Percentiles rank a stretch among this genome's conserved stretches.
These are phyloP conservation scores for Plasmopara halstedii DNA, from an alignment of 352 stramenopile genomes.

Conservation along the genomic window DNA sequence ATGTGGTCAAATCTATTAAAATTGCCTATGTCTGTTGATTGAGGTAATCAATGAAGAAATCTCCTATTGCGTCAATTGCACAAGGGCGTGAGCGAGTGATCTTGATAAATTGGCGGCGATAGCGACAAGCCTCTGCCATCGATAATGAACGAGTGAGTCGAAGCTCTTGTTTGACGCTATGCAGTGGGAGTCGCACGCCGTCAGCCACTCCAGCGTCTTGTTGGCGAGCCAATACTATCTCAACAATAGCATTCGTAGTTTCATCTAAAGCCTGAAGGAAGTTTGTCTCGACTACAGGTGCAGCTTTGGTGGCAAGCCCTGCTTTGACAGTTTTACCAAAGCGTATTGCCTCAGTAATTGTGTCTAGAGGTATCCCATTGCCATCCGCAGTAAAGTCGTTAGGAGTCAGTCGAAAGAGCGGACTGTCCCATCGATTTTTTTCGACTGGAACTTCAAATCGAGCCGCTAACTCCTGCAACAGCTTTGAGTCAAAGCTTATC, in stretches of 20 bases:
- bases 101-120: conserved; percentile 78
- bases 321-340: conserved; percentile 65
- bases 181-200: conserved; percentile 27
- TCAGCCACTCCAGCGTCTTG: conserved; percentile 55
- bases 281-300: conserved; percentile 50
- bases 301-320: conserved; percentile 53
- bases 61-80: conserved; percentile 39
- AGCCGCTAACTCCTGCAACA: conserved; percentile 79
- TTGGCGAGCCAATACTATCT: conserved; percentile 52
- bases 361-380: conserved; percentile 27
- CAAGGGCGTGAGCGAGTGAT: conserved; percentile 61
- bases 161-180: conserved; percentile 29
- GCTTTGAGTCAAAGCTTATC: conserved; percentile 33
- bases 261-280: conserved; percentile 70
- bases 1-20: neutral
- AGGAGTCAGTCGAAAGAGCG: conserved; percentile 68
- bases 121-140: conserved; percentile 49
- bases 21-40: conserved; percentile 53
- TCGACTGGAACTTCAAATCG: conserved; percentile 88
- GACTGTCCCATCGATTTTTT: conserved; percentile 93
- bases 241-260: conserved; percentile 46
- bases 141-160: conserved; percentile 43
- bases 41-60: conserved; percentile 69
- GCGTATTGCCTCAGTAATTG: conserved; percentile 48
- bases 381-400: conserved; percentile 30